These are phyloP conservation scores for Alectoria sarmentosa DNA, from an alignment of 495 filamentous ascomycete species.

Conservation along the genomic window DNA sequence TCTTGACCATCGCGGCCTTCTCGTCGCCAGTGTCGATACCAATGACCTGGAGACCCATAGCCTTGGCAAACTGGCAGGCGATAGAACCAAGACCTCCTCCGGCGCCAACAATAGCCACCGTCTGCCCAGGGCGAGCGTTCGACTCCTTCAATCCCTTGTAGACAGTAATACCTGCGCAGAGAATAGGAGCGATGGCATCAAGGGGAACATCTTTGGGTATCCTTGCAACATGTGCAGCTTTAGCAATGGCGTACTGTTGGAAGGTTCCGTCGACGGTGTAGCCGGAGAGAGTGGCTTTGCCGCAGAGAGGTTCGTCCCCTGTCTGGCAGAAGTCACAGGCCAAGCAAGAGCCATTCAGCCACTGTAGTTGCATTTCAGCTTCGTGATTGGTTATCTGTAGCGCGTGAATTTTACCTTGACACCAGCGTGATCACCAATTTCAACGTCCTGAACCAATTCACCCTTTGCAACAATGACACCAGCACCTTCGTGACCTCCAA, in stretches of 20 bases:
- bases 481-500: conserved; percentile 92
- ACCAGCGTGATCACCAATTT: conserved; percentile 76
- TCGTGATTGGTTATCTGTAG: not conserved
- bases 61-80: conserved; percentile 79
- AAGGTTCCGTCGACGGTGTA: conserved; percentile 91
- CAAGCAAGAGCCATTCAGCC: conserved; percentile 80
- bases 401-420: conserved; percentile 45
- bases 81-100: conserved; percentile 80
- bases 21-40: conserved; percentile 76
- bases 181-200: conserved; percentile 71
- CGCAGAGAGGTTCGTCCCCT: conserved; percentile 71
- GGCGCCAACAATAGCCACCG: conserved; percentile 79
- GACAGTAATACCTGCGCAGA: conserved; percentile 86
- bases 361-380: conserved; percentile 33
- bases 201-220: conserved; percentile 69
- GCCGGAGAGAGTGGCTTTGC: conserved; percentile 64
- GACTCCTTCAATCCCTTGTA: conserved; percentile 92
- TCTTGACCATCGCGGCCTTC: conserved; percentile 60
- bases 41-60: conserved; percentile 74
- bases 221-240: conserved; percentile 72
- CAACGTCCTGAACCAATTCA: conserved; percentile 59
- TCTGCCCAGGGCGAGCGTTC: conserved; percentile 63
- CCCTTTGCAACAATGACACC: conserved; percentile 79
- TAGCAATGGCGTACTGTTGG: conserved; percentile 85
- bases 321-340: conserved; percentile 73